Base-by-base conservation (phyloP, 768 basidiomycete species). In the Panus rudis region DNA sequence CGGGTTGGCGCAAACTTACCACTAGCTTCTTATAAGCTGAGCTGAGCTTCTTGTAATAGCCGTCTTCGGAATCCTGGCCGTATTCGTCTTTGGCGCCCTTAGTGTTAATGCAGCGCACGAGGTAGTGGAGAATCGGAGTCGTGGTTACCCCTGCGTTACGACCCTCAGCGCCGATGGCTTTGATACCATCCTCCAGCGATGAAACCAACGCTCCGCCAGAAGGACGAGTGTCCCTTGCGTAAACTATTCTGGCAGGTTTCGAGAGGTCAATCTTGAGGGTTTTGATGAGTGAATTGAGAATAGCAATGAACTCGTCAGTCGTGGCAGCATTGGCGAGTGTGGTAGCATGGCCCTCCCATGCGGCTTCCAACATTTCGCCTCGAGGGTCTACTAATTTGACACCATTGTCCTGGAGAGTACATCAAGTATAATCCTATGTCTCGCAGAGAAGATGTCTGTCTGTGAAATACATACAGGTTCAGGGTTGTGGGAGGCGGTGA, bases 401-500 rank as follows among this genome's bases (percentile, higher is more conserved):
- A 22, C 96, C 96, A 61, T 99, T 99, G 62, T 99, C 96, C 92
- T 96, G 57, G 6, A 44, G 16, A 34, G 37, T 17, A 37, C 30
- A 42, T 42, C 16, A 30, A 24, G 46, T 17, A 25, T 32, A 42
- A 46, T 37, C 3, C 6, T 13, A 40, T 42, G 50, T n/a, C 22
- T 23, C 17, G 31, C 39, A 39, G 19, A 22, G 2, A 39, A 37
- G 48, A 21, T 32, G 76, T 51, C 16, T 10, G 28, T 10, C 28
- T 30, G 10, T 30, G 8, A 8, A 17, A 25, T 4, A 43, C 49
- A 19, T 56, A 92, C 93, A 58, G 79, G 75, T 60, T 93, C 93
- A n/a, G 96, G 94, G 61, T 99, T 99, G 65, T 99, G 96, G n/a
- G 92, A 94, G 2, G 96, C 96, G 27, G 96, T 99, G 59, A 99